Evolutionary conservation across 805 yeast species (phyloP).

Genomic region (Isabelozyma heimii): DNA sequence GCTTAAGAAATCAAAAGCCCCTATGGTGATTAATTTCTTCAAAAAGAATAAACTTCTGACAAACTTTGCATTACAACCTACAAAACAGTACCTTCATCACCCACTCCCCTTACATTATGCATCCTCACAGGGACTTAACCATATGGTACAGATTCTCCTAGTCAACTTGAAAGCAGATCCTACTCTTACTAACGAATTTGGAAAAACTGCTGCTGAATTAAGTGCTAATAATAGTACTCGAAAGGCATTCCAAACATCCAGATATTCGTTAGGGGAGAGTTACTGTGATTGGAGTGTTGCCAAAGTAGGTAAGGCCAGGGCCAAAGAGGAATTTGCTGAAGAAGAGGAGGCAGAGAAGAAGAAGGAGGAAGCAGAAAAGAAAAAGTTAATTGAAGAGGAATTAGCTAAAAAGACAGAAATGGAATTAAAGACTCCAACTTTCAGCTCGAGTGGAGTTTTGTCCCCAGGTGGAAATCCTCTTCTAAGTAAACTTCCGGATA

Average conservation of each 20-base stretch:
- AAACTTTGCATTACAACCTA: constrained; percentile 57
- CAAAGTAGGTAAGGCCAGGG: constrained; percentile 58
- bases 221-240: constrained; percentile 45
- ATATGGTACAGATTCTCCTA: constrained; percentile 64
- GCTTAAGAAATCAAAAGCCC: constrained; percentile 73
- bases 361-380: constrained; percentile 36
- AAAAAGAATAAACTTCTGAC: constrained; percentile 54
- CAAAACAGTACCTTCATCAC: constrained; percentile 43
- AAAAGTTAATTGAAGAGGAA: constrained; percentile 41
- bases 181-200: constrained; percentile 46
- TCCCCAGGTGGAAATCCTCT: constrained; percentile 19
- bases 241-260: constrained; percentile 63
- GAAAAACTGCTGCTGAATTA: constrained; percentile 70
- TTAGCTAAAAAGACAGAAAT: constrained; percentile 41
- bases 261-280: constrained; percentile 66
- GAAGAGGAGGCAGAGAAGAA: constrained; percentile 36
- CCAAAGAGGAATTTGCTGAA: constrained; percentile 55
- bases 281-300: constrained; percentile 69
- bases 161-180: constrained; percentile 72
- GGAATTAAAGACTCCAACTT: constrained; percentile 32
- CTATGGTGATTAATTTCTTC: constrained; percentile 63
- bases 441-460: constrained; percentile 31
- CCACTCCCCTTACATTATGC: constrained; percentile 85
- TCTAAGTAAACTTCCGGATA: constrained; percentile 36
- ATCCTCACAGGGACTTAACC: constrained; percentile 60